These are phyloP conservation scores for Saccharomycopsis capsularis DNA, from an alignment of 805 yeast genomes.

Conservation along the genomic window DNA sequence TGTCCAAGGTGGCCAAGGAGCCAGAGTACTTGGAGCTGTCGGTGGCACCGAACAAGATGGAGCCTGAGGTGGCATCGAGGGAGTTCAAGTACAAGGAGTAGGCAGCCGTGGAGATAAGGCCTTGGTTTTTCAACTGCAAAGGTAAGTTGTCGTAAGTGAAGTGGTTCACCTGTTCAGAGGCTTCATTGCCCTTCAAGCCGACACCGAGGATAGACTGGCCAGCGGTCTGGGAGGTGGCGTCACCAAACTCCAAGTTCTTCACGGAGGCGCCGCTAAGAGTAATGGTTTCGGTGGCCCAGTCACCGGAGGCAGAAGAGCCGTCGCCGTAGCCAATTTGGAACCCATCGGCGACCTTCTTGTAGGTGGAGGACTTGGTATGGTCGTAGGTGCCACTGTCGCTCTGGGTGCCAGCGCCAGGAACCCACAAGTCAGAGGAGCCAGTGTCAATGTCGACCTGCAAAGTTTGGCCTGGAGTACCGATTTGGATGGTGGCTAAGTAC, in stretches of 20 bases:
- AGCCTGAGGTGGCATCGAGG: conserved; percentile 25
- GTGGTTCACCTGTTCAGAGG: conserved; percentile 27
- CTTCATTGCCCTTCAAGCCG: conserved; percentile 20
- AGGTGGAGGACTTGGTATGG: conserved; percentile 22
- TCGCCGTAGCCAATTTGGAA: conserved; percentile 42
- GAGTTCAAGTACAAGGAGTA: conserved; percentile 42
- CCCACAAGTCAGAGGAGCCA: conserved; percentile 32
- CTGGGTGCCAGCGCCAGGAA: conserved; percentile 24
- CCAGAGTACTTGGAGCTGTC: conserved; percentile 46
- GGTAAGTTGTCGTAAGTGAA: conserved; percentile 27
- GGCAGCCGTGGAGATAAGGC: conserved; percentile 34
- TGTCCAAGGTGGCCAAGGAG: conserved; percentile 29
- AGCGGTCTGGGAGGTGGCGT: conserved; percentile 16
- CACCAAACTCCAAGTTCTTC: conserved; percentile 14
- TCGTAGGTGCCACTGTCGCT: conserved; percentile 25
- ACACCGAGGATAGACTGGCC: conserved; percentile 18
- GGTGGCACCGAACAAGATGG: conserved; percentile 49
- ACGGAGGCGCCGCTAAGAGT: conserved; percentile 11
- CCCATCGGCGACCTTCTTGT: conserved; percentile 14
- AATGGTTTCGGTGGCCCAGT: conserved; percentile 30
- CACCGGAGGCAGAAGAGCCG: conserved; percentile 44
- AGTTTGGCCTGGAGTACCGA: conserved; percentile 27
- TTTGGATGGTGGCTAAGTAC: conserved; percentile 26
- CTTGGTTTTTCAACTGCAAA: conserved; percentile 31
- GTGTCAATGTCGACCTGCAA: conserved; percentile 27